Evolutionary conservation across 2,329 filamentous ascomycete genomes (phyloP).

Genomic region (Colletotrichum higginsianum): DNA sequence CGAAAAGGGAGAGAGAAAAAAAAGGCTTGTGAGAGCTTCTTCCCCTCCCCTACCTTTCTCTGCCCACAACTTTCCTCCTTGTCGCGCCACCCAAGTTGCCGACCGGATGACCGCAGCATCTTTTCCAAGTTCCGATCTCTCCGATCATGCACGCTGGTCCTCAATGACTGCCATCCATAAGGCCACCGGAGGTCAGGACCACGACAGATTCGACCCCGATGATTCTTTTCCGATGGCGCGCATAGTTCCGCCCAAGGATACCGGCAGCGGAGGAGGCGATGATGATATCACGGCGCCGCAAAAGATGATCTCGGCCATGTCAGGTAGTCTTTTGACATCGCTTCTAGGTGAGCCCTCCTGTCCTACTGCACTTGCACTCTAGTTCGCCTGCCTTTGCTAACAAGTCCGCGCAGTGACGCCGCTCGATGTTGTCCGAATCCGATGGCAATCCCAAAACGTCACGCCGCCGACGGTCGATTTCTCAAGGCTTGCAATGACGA

Average conservation of each 20-base stretch:
- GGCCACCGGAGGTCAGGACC: conserved; percentile 45
- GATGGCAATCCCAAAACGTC: conserved; percentile 86
- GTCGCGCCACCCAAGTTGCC: background rate
- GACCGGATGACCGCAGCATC: conserved; percentile 19
- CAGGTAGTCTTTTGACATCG: conserved; percentile 91
- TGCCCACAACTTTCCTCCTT: background rate
- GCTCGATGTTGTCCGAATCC: conserved; percentile 95
- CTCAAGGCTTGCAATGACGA: conserved; percentile 69
- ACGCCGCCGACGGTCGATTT: conserved; percentile 67
- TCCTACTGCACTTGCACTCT: background rate
- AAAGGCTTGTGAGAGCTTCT: conserved; percentile 35
- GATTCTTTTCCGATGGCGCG: conserved; percentile 51
- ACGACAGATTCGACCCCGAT: conserved; percentile 49
- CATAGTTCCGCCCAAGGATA: conserved; percentile 46
- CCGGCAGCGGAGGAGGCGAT: conserved; percentile 45
- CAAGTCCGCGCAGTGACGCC: conserved; percentile 79
- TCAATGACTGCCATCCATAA: conserved; percentile 38
- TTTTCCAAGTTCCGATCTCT: conserved; percentile 25
- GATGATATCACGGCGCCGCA: conserved; percentile 84
- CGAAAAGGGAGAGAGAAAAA: background rate
- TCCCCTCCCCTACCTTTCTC: conserved; percentile 13
- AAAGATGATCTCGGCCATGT: conserved; percentile 95
- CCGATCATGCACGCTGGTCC: conserved; percentile 40
- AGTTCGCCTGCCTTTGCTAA: conserved; percentile 28
- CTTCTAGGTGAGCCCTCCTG: conserved; percentile 77